phyloP scores from a whole-genome alignment of 2,329 filamentous ascomycete species.

The Penicillium digitatum region DNA sequence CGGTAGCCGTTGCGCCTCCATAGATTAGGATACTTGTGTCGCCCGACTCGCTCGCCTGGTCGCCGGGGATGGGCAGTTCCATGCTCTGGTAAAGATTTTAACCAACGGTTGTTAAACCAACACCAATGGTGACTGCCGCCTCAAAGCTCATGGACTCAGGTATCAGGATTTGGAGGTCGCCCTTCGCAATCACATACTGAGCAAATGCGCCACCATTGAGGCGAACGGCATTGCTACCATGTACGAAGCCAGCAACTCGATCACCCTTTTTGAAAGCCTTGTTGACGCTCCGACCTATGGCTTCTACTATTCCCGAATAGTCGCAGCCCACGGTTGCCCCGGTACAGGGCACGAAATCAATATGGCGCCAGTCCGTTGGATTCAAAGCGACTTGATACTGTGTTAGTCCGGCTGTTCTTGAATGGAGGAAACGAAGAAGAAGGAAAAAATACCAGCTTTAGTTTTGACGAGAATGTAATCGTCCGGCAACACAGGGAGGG shows the following conservation, averaged over 20 bases:
- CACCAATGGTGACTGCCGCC: constrained; percentile 51
- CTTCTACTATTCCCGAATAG: constrained; percentile 47
- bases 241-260: constrained; percentile 48
- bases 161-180: constrained; percentile 46
- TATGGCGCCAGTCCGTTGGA: constrained; percentile 36
- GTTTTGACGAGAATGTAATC: constrained; percentile 52
- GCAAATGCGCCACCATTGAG: constrained; percentile 52
- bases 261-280: constrained; percentile 49
- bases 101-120: constrained; percentile 51
- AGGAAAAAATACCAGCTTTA: constrained; percentile 14
- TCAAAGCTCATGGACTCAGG: constrained; percentile 48
- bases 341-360: constrained; percentile 26
- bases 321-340: constrained; percentile 49
- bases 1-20: constrained; percentile 38
- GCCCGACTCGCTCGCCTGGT: background rate
- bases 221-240: constrained; percentile 42
- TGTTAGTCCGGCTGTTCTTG: constrained; percentile 38
- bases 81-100: constrained; percentile 41
- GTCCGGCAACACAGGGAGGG: constrained; percentile 42
- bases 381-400: constrained; percentile 54
- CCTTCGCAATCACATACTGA: constrained; percentile 51
- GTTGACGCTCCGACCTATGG: constrained; percentile 12
- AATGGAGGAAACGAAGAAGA: background rate
- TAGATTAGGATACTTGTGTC: constrained; percentile 26
- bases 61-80: constrained; percentile 26